Conservation (phyloP, 129 eudicot genomes). For the Pulicaria dysenterica region DNA sequence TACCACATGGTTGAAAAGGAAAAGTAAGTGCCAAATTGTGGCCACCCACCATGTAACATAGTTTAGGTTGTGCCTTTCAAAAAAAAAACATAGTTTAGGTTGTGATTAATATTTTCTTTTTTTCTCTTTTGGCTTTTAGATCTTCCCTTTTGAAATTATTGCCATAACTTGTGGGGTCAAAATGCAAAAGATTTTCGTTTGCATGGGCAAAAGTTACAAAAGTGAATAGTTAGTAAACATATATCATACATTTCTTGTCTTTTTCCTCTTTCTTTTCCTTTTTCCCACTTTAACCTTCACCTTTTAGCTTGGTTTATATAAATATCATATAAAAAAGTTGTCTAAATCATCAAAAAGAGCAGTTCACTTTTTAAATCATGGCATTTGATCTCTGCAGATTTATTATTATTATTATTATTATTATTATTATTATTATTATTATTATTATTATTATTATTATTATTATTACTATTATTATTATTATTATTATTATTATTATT, state of each 20-base stretch:
- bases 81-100: conserved; percentile 15
- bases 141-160: conserved; percentile 13
- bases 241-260: conserved; percentile 18
- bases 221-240: conserved; percentile 21
- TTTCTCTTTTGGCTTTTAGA: conserved; percentile 6
- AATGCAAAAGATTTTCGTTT: conserved; percentile 26
- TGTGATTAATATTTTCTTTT: neutral
- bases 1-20: conserved; percentile 18
- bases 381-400: neutral
- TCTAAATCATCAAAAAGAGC: conserved; percentile 20
- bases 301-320: conserved; percentile 20
- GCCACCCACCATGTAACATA: conserved; percentile 30
- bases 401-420: neutral
- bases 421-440: no score
- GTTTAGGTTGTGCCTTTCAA: conserved; percentile 18
- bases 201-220: conserved; percentile 37
- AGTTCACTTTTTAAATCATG: neutral
- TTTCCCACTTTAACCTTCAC: conserved; percentile 19
- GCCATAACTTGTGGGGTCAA: conserved; percentile 29
- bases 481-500: no score
- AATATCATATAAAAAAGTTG: conserved; percentile 17
- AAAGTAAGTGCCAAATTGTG: conserved; percentile 27
- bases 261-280: neutral
- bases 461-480: no score
- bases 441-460: no score